Evolutionary conservation across 2,329 filamentous ascomycete species (phyloP).

Genomic region (Chaetomiaceae sp.): DNA sequence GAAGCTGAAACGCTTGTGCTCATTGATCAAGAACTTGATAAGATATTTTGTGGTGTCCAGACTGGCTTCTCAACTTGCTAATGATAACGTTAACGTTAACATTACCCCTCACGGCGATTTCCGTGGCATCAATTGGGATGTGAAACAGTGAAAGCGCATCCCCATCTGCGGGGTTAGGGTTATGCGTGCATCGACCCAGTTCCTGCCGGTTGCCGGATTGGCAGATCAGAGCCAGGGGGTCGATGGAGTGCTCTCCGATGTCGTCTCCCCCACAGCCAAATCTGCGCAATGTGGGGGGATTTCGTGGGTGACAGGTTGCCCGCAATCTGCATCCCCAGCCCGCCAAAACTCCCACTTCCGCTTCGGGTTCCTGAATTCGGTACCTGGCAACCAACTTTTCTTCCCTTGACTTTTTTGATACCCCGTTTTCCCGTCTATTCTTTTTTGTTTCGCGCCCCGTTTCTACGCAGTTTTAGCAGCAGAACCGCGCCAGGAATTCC

Average conservation of each 20-base stretch:
- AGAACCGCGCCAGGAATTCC: not conserved
- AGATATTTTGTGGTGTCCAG: too few species aligned
- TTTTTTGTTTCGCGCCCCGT: not conserved
- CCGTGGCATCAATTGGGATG: too few species aligned
- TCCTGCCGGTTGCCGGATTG: not conserved
- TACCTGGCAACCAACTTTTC: not conserved
- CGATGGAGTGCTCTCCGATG: slow-evolving; percentile 17
- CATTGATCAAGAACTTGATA: too few species aligned
- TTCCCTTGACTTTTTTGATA: slow-evolving; percentile 4
- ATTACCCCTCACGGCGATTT: too few species aligned
- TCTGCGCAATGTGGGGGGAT: slow-evolving; percentile 10
- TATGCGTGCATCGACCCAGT: not conserved
- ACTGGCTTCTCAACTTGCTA: too few species aligned
- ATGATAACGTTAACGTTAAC: too few species aligned
- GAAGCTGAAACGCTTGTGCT: too few species aligned
- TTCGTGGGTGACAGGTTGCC: not conserved
- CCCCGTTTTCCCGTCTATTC: slow-evolving; percentile 6
- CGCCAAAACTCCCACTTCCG: slow-evolving; percentile 1
- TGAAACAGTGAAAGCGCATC: too few species aligned
- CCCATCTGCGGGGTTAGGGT: slow-evolving; percentile 2
- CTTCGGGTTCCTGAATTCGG: not conserved
- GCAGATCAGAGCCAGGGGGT: slow-evolving; percentile 7
- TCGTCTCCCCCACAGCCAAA: slow-evolving; percentile 13
- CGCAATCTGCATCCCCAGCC: not conserved
- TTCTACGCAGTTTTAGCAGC: not conserved